Evolutionary conservation across 495 filamentous ascomycete species (phyloP).

Genomic region (Neurospora sp.): DNA sequence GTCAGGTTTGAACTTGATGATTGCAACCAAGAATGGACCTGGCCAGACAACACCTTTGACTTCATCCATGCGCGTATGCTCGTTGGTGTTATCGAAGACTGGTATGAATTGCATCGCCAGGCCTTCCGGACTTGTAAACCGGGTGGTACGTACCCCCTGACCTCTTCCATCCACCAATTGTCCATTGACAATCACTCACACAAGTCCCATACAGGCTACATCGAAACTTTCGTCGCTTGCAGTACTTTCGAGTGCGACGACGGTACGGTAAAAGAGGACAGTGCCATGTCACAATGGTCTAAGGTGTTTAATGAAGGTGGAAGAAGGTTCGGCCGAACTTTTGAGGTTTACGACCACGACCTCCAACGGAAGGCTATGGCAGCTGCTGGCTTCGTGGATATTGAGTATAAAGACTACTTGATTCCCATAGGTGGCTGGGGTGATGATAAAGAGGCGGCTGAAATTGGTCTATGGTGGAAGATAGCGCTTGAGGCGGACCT

Average conservation of each 20-base stretch:
- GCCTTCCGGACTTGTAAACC: background rate
- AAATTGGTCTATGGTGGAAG: background rate
- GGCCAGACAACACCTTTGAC: conserved; percentile 41
- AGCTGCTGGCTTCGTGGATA: conserved; percentile 22
- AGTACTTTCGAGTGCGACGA: conserved; percentile 10
- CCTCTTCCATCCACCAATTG: background rate
- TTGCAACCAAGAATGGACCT: conserved; percentile 41
- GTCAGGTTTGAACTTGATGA: conserved; percentile 47
- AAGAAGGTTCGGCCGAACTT: conserved; percentile 6
- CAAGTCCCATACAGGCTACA: conserved; percentile 5
- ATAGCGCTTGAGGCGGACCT: background rate
- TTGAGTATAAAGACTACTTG: conserved; percentile 11
- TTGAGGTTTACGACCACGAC: conserved; percentile 18
- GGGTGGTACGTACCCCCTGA: background rate
- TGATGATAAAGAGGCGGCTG: background rate
- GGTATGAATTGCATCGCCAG: conserved; percentile 19
- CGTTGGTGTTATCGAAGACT: conserved; percentile 41
- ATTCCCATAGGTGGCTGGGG: background rate
- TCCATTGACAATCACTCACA: background rate
- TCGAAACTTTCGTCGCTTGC: conserved; percentile 17
- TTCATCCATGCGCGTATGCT: conserved; percentile 43
- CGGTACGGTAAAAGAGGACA: conserved; percentile 5
- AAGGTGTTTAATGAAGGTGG: conserved; percentile 14
- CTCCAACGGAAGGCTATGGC: conserved; percentile 27
- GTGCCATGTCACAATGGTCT: conserved; percentile 11